A percentile compares a stretch with the other conserved stretches of the same genome.
phyloP scores from a whole-genome alignment of 148 eudicot genomes.

The Rhododendron griersonianum region DNA sequence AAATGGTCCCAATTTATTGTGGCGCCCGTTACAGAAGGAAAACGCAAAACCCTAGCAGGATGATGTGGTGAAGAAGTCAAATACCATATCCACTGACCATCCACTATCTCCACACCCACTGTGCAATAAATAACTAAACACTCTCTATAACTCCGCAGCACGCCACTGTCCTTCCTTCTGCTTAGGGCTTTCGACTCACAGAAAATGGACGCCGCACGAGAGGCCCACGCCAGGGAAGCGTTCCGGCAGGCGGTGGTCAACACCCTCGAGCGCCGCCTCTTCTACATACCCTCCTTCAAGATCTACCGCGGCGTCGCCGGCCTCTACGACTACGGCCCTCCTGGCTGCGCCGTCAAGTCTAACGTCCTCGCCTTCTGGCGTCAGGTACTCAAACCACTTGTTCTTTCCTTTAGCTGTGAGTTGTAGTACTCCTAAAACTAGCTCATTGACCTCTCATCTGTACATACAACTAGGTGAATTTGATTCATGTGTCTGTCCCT shows the following conservation, averaged over 20 bases:
- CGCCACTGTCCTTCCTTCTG: too few relatives aligned
- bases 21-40: neutral
- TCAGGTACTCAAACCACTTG: slow-evolving; percentile 40
- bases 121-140: too few relatives aligned
- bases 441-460: too few relatives aligned
- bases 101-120: neutral
- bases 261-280: slow-evolving; percentile 81
- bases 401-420: neutral
- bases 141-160: too few relatives aligned
- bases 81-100: neutral
- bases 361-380: slow-evolving; percentile 96
- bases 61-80: neutral
- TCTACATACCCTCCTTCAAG: slow-evolving; percentile 80
- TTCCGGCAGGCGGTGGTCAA: slow-evolving; percentile 61
- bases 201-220: slow-evolving; percentile 26
- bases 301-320: slow-evolving; percentile 97
- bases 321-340: slow-evolving; percentile 86
- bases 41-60: neutral
- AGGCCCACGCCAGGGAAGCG: slow-evolving; percentile 46
- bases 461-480: too few relatives aligned
- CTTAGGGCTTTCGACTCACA: neutral
- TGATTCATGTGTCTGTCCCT: too few relatives aligned
- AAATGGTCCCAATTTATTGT: neutral
- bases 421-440: too few relatives aligned
- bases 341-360: slow-evolving; percentile 91